Conservation (phyloP, 768 basidiomycete genomes). For the Scleroderma citrinum region DNA sequence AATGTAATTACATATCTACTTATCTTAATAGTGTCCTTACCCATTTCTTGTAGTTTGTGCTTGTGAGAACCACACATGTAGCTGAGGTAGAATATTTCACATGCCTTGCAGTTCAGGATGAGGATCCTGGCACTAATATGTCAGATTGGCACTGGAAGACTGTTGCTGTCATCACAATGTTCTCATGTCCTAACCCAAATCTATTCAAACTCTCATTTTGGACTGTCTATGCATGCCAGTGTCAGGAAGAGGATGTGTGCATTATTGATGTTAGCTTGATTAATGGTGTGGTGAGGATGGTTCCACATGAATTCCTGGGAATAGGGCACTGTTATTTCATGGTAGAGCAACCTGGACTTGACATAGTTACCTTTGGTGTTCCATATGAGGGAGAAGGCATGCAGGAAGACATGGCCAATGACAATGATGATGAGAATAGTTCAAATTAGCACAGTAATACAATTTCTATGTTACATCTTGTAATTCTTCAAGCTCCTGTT, state of each 20-base stretch:
- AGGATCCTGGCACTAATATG: not conserved
- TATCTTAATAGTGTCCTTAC: not conserved
- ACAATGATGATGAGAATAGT: not conserved
- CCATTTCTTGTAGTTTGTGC: not conserved
- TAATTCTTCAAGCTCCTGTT: not conserved
- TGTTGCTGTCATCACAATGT: not conserved
- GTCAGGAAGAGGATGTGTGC: not conserved
- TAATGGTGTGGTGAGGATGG: not conserved
- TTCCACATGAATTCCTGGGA: not conserved
- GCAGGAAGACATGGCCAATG: not conserved
- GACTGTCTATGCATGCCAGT: not conserved
- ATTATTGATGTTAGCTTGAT: not conserved
- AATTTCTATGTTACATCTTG: not conserved
- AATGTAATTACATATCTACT: not conserved
- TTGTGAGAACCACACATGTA: not conserved
- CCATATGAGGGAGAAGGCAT: not conserved
- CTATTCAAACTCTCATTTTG: not conserved
- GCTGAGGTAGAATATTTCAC: not conserved
- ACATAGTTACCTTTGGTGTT: not conserved
- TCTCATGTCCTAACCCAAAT: not conserved
- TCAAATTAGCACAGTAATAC: not conserved
- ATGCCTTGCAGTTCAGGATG: conserved; percentile 2
- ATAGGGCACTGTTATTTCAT: not conserved
- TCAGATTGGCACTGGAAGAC: too few relatives aligned
- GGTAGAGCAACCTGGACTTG: not conserved